These are phyloP conservation scores for Penicillium herquei DNA, from an alignment of 495 filamentous ascomycete genomes.

Conservation along the genomic window DNA sequence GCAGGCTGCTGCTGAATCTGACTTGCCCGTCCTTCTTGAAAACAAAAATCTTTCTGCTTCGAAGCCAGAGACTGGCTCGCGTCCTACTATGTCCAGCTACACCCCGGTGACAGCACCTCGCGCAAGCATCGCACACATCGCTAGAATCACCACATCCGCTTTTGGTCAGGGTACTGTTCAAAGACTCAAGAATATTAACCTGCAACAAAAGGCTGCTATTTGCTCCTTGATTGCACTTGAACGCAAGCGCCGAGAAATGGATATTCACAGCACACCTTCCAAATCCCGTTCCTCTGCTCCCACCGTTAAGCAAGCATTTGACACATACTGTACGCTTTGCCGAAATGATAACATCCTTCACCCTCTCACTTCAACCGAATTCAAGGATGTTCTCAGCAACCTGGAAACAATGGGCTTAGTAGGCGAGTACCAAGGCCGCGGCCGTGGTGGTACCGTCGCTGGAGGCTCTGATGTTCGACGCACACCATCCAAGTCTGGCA, in stretches of 20 bases:
- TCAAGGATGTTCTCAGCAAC: conserved; percentile 87
- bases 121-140: conserved; percentile 85
- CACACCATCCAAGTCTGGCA: conserved; percentile 58
- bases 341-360: conserved; percentile 80
- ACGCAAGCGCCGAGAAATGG: conserved; percentile 44
- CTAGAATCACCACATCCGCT: conserved; percentile 78
- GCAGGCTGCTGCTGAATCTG: conserved; percentile 32
- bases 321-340: conserved; percentile 75
- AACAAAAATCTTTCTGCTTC: conserved; percentile 67
- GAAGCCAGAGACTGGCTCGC: conserved; percentile 21
- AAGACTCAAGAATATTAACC: conserved; percentile 79
- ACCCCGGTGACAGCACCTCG: conserved; percentile 76
- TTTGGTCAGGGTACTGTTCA: conserved; percentile 83
- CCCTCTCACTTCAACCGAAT: conserved; percentile 83
- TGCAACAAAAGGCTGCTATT: conserved; percentile 94
- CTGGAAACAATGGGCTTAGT: conserved; percentile 82
- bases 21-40: conserved; percentile 59
- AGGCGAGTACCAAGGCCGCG: conserved; percentile 68
- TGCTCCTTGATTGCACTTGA: conserved; percentile 84
- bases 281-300: conserved; percentile 57
- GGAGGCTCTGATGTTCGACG: conserved; percentile 45
- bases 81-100: conserved; percentile 51
- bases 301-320: conserved; percentile 74
- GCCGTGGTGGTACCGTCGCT: conserved; percentile 59
- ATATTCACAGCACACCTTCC: conserved; percentile 54